A percentile compares a stretch with the other conserved stretches of the same genome.
These are phyloP conservation scores for Entrophospora sp. DNA, from an alignment of 192 early-diverging fungal species.

Conservation along the genomic window DNA sequence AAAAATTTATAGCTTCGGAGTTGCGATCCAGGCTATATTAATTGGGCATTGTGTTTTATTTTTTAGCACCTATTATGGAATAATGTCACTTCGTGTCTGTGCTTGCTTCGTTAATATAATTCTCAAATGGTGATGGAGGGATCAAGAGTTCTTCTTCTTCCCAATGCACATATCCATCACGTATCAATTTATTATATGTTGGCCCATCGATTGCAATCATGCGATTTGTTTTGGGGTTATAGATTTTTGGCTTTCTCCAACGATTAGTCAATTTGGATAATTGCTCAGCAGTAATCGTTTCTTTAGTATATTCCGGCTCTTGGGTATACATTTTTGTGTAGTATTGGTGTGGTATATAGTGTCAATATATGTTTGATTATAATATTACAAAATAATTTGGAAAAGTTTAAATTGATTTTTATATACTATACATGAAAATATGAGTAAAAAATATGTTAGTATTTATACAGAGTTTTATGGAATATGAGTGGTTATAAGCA, in stretches of 20 bases:
- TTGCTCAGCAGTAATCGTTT: slow-evolving; percentile 1
- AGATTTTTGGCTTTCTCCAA: no score
- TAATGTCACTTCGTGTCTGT: no score
- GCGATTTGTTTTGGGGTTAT: no score
- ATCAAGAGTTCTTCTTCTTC: background rate
- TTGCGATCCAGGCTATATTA: no score
- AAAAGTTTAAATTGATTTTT: background rate
- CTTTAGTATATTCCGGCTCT: slow-evolving; percentile 4
- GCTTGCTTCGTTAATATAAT: background rate
- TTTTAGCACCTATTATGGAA: no score
- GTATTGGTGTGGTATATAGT: slow-evolving; percentile 8
- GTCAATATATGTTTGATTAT: slow-evolving; percentile 9
- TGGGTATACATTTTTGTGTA: slow-evolving; percentile 7
- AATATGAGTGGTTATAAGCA: background rate
- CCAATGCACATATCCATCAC: slow-evolving; percentile 5
- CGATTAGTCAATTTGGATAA: slow-evolving; percentile 1
- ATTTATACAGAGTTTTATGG: background rate
- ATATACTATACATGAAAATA: slow-evolving; percentile 8
- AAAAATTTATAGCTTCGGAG: no score
- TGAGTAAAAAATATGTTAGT: slow-evolving; percentile 8
- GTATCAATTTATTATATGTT: slow-evolving; percentile 4
- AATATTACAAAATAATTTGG: no score
- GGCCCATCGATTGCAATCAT: background rate
- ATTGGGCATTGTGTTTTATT: no score
- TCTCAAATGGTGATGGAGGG: background rate